A percentile compares a stretch with the other conserved stretches of the same genome.
Evolutionary conservation across 441 rosid genomes (phyloP).

Genomic region (Erodium moschatum): DNA sequence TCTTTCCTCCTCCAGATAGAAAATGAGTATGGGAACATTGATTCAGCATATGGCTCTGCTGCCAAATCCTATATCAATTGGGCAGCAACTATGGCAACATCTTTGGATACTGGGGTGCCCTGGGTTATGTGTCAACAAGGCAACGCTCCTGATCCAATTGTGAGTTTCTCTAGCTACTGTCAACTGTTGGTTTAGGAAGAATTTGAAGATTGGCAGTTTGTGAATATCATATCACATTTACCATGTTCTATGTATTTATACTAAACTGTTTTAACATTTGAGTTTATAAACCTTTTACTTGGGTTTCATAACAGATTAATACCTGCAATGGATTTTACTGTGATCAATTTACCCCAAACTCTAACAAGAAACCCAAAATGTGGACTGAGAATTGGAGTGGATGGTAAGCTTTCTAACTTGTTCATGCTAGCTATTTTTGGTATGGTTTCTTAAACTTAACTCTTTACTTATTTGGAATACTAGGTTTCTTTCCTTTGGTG

Average conservation of each 20-base stretch:
- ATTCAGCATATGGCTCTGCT: constrained; percentile 40
- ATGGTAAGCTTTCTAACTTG: constrained; percentile 35
- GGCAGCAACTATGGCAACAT: constrained; percentile 66
- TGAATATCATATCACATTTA: not conserved
- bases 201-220: not conserved
- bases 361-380: constrained; percentile 54
- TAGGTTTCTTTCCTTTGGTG: constrained; percentile 61
- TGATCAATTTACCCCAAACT: constrained; percentile 70
- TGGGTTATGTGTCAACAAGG: constrained; percentile 77
- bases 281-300: constrained; percentile 12
- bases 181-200: not conserved
- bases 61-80: constrained; percentile 50
- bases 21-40: constrained; percentile 64
- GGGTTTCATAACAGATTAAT: constrained; percentile 38
- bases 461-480: constrained; percentile 10
- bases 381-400: constrained; percentile 84
- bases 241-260: not conserved
- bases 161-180: constrained; percentile 23
- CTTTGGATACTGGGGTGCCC: constrained; percentile 62
- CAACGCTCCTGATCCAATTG: constrained; percentile 70
- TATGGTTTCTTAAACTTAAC: not conserved
- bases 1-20: constrained; percentile 39
- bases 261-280: not conserved
- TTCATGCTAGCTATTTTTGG: not conserved
- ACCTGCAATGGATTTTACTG: constrained; percentile 74